Conservation (phyloP, 345 rosid species). For the Camelina laxa region DNA sequence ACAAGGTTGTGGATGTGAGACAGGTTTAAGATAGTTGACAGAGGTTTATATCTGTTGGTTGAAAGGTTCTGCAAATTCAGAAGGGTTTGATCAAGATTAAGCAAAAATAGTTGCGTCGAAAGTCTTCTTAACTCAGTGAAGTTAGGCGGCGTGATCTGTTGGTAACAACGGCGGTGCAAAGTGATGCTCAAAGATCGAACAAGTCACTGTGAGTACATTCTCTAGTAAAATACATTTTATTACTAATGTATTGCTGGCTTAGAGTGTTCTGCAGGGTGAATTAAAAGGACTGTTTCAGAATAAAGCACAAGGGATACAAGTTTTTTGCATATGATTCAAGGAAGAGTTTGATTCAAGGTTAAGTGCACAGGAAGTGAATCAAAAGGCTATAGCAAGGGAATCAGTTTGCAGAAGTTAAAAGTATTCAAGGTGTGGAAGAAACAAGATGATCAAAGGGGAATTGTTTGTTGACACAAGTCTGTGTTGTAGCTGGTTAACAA, state of each 20-base stretch:
- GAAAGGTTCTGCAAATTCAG: neutral
- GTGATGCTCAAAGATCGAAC: neutral
- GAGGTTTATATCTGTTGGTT: neutral
- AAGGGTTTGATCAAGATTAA: neutral
- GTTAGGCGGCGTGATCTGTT: neutral
- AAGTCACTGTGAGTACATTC: neutral
- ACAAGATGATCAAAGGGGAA: no score
- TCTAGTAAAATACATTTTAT: no score
- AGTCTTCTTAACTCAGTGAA: neutral
- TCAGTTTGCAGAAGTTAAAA: no score
- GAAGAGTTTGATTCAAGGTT: neutral
- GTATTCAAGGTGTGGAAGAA: no score
- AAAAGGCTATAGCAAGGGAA: neutral
- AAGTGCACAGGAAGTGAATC: neutral
- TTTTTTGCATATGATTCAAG: neutral
- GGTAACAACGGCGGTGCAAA: neutral
- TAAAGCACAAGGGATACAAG: neutral
- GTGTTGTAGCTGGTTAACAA: no score
- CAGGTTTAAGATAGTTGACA: neutral
- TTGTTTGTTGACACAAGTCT: no score
- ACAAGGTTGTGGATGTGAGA: neutral
- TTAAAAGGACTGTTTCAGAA: neutral
- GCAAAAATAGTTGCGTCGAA: neutral
- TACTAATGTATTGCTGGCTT: no score
- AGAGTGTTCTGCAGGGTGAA: no score